phyloP scores from a whole-genome alignment of 2,329 filamentous ascomycete genomes.

The Fusarium pseudoanthophilum region DNA sequence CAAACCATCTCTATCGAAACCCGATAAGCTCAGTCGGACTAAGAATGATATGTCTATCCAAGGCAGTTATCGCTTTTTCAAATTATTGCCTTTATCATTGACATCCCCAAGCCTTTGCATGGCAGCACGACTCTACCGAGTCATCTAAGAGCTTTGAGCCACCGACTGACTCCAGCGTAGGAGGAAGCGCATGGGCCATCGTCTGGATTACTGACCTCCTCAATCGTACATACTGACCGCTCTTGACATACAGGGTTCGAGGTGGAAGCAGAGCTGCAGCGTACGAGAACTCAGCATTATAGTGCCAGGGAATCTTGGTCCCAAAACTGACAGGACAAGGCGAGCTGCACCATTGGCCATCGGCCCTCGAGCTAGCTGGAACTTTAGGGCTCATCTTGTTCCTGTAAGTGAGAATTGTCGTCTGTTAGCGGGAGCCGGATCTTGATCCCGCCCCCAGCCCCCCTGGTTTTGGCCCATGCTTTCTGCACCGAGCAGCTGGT shows the following conservation, averaged over 20 bases:
- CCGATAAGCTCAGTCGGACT: neutral
- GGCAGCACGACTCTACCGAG: neutral
- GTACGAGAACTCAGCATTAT: slow-evolving; percentile 12
- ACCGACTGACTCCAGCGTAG: neutral
- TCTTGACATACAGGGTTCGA: slow-evolving; percentile 33
- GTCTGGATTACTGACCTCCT: neutral
- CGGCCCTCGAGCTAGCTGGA: slow-evolving; percentile 5
- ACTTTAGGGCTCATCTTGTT: slow-evolving; percentile 2
- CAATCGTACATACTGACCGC: slow-evolving; percentile 13
- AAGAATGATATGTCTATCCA: neutral
- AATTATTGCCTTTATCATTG: neutral
- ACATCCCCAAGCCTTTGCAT: neutral
- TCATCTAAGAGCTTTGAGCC: neutral
- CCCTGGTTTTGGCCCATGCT: slow-evolving; percentile 8
- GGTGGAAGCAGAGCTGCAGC: slow-evolving; percentile 25
- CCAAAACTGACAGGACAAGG: slow-evolving; percentile 27
- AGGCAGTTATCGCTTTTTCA: neutral
- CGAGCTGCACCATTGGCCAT: slow-evolving; percentile 31
- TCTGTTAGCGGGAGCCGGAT: slow-evolving; percentile 39
- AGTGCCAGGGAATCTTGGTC: neutral
- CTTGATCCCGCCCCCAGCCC: slow-evolving; percentile 35
- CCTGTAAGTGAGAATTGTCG: neutral
- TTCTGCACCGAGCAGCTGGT: slow-evolving; percentile 43
- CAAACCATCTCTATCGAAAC: neutral
- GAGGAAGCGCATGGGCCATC: slow-evolving; percentile 4